These are phyloP conservation scores for Suillus alpinus DNA, from an alignment of 768 basidiomycete species.

Conservation along the genomic window DNA sequence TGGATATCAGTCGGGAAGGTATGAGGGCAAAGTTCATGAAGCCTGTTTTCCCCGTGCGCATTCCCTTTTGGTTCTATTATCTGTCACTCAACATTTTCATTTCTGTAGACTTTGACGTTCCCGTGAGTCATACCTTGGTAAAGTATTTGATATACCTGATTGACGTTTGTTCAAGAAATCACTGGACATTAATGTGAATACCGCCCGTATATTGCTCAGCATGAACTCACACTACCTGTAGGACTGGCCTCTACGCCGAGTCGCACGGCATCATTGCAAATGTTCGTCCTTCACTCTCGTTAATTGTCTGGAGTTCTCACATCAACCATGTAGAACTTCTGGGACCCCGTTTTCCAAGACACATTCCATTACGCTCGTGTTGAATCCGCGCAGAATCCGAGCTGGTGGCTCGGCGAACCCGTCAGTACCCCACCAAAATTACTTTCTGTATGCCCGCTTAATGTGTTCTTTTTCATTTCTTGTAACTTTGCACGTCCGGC, in stretches of 20 bases:
- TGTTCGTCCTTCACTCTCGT: conserved; percentile 37
- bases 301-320: neutral
- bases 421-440: conserved; percentile 38
- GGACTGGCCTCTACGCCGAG: conserved; percentile 88
- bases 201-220: neutral
- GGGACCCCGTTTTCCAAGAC: conserved; percentile 61
- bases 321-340: conserved; percentile 66
- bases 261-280: conserved; percentile 92
- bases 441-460: neutral
- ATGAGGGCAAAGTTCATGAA: conserved; percentile 85
- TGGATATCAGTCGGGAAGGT: conserved; percentile 78
- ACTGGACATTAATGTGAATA: conserved; percentile 81
- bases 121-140: conserved; percentile 53
- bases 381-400: conserved; percentile 58
- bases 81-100: conserved; percentile 8
- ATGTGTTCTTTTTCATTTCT: neutral
- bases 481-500: neutral
- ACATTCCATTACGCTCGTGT: conserved; percentile 73
- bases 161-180: conserved; percentile 53
- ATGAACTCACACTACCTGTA: conserved; percentile 24
- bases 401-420: conserved; percentile 91
- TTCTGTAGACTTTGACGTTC: conserved; percentile 75
- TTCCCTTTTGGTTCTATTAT: neutral
- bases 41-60: conserved; percentile 80
- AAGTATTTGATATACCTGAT: conserved; percentile 1